Base-by-base conservation (phyloP, 2,329 filamentous ascomycete genomes). In the Ampelomyces quisqualis region DNA sequence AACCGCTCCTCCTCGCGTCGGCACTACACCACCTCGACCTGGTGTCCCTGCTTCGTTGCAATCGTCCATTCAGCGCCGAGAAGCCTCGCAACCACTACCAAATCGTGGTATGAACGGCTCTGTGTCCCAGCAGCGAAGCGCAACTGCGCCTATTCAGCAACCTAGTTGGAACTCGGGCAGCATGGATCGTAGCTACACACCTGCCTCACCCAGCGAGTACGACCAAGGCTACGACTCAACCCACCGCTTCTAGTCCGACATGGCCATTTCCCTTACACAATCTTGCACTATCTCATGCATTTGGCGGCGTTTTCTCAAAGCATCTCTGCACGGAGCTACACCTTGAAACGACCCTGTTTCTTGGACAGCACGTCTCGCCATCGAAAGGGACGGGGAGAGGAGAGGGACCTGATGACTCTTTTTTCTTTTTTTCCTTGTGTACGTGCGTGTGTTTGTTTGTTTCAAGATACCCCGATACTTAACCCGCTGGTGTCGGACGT, bases 41-140 rank as follows among this genome's bases (percentile, higher is more conserved):
- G 64, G 62, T 7, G 38, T 67, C 4, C 64, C 65, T 9, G 50
- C 63, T 6, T 47, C 56, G 2, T 45, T 67, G n/a, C 64, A 65
- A 34, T 63, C 64, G 2, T 60, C 64, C 9, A 67, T 65, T n/a
- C 65, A 66, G 44, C 58, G 64, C 15, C 60, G 65, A 6, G 65
- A 67, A 24, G 62, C 61, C 9, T 60, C 61, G 6, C 57, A 67
- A 11, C 62, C 65, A 8, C 34, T 64, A 1, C 60, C 58, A 2
- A 60, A 60, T 29, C 55, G 60, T 13, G 55, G 47, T 3, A 60
- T 60, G 48, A 56, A 46, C 15, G 49, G 47, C 9, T 55, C 55
- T 1, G 43, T 45, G 1, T 57, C 54, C 4, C 62, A 64, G 31
- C 62, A 64, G 29, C 57, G 65, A 3, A 68, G 64, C 38, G 63